phyloP scores from a whole-genome alignment of 2,329 filamentous ascomycete genomes.

The Fusarium mangiferae region DNA sequence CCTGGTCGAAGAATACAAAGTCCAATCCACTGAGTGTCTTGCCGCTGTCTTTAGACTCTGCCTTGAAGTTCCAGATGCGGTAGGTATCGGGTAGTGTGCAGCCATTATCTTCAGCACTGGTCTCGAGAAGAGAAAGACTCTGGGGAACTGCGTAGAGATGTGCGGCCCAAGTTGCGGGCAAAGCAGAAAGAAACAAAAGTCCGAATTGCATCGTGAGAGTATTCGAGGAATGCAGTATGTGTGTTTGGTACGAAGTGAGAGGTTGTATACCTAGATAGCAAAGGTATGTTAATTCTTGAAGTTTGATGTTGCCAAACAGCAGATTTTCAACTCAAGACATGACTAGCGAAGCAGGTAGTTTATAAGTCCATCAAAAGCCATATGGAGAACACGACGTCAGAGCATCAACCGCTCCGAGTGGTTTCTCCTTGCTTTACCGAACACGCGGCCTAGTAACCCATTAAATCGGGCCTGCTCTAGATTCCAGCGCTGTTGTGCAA shows the following conservation, averaged over 20 bases:
- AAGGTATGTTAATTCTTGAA: neutral
- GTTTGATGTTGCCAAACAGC: neutral
- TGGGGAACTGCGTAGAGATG: conserved; percentile 45
- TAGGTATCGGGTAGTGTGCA: conserved; percentile 54
- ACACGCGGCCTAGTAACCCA: conserved; percentile 28
- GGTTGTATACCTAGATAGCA: neutral
- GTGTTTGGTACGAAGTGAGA: neutral
- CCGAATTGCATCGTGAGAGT: conserved; percentile 32
- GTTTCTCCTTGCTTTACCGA: conserved; percentile 16
- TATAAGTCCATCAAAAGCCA: conserved; percentile 24
- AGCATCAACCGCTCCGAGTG: neutral
- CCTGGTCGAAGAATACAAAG: conserved; percentile 55
- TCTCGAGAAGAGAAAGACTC: conserved; percentile 40
- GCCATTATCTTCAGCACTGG: conserved; percentile 34
- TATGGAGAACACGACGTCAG: conserved; percentile 38
- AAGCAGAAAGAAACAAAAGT: conserved; percentile 35
- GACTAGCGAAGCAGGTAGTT: conserved; percentile 2
- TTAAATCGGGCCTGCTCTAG: conserved; percentile 29
- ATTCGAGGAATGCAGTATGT: neutral
- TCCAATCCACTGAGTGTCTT: conserved; percentile 47
- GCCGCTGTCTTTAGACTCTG: conserved; percentile 49
- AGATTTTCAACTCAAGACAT: conserved; percentile 1
- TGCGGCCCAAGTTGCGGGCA: conserved; percentile 37
- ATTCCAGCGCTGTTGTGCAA: conserved; percentile 19
- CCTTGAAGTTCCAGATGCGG: conserved; percentile 52